Conservation (phyloP, 2,329 filamentous ascomycete species). For the Clonostachys byssicola region DNA sequence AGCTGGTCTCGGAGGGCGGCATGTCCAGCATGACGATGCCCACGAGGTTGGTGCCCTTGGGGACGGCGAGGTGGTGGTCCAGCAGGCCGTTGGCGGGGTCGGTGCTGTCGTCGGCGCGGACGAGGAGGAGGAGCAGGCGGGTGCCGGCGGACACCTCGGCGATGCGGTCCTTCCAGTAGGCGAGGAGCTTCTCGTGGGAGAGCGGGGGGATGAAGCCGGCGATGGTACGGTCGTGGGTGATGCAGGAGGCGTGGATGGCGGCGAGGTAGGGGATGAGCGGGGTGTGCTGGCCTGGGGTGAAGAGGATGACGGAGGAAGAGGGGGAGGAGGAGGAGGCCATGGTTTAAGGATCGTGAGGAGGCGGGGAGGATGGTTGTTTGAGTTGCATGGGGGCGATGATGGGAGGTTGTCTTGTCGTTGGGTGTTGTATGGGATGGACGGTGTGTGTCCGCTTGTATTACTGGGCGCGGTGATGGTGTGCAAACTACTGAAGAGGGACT, state of each 20-base stretch:
- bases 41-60: conserved; percentile 39
- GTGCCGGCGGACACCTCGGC: conserved; percentile 37
- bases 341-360: too few species aligned
- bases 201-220: conserved; percentile 58
- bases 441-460: too few species aligned
- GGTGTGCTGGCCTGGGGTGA: conserved; percentile 36
- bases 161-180: conserved; percentile 52
- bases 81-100: not conserved
- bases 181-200: conserved; percentile 47
- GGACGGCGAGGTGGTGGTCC: not conserved
- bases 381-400: too few species aligned
- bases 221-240: conserved; percentile 51
- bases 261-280: conserved; percentile 53
- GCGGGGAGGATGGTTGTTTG: too few species aligned
- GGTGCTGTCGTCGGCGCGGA: conserved; percentile 29
- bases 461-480: too few species aligned
- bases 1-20: conserved; percentile 49
- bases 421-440: too few species aligned
- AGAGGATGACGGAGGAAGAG: conserved; percentile 28
- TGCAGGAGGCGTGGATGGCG: conserved; percentile 53
- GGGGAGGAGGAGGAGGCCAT: too few species aligned
- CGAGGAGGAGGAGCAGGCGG: conserved; percentile 49
- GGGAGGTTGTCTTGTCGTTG: too few species aligned
- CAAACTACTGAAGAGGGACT: too few species aligned
- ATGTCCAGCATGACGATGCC: conserved; percentile 52